phyloP scores from a whole-genome alignment of 306 rosid species.

The Medicago ruthenica region DNA sequence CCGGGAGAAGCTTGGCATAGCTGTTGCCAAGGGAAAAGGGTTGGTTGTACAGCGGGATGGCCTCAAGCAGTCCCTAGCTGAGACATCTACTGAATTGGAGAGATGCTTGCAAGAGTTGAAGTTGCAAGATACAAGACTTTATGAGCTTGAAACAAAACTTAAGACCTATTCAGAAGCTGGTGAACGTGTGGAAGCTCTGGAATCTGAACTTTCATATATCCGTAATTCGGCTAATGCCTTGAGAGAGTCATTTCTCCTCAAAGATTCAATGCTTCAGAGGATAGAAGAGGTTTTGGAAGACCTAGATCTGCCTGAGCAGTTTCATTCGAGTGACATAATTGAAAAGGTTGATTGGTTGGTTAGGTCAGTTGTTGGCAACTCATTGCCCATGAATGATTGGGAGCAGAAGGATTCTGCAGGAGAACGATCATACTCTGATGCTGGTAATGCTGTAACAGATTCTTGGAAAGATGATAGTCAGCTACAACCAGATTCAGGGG shows the following conservation, averaged over 20 bases:
- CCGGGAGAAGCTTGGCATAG: constrained; percentile 93
- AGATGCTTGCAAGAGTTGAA: constrained; percentile 82
- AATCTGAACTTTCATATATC: constrained; percentile 95
- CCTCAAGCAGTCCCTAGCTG: constrained; percentile 80
- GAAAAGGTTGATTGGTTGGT: constrained; percentile 98
- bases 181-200: constrained; percentile 94
- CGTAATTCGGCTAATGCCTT: constrained; percentile 96
- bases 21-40: constrained; percentile 97
- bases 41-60: constrained; percentile 91
- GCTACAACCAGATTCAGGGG: constrained; percentile 57
- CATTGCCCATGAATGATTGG: constrained; percentile 66
- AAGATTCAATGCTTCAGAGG: constrained; percentile 96
- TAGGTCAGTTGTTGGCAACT: constrained; percentile 66
- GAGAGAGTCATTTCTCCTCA: constrained; percentile 96
- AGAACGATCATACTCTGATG: constrained; percentile 75
- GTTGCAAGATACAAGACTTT: constrained; percentile 71
- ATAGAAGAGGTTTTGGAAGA: constrained; percentile 97
- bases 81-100: constrained; percentile 83
- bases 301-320: constrained; percentile 95
- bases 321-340: constrained; percentile 89
- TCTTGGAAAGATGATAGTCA: constrained; percentile 79
- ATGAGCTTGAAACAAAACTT: constrained; percentile 81
- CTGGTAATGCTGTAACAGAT: constrained; percentile 73
- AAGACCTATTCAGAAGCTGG: constrained; percentile 89
- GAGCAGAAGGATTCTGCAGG: constrained; percentile 78